Percentiles rank a stretch among this genome's conserved stretches.
Evolutionary conservation across 805 yeast genomes (phyloP).

Genomic region (Candida khao-thaluensis): DNA sequence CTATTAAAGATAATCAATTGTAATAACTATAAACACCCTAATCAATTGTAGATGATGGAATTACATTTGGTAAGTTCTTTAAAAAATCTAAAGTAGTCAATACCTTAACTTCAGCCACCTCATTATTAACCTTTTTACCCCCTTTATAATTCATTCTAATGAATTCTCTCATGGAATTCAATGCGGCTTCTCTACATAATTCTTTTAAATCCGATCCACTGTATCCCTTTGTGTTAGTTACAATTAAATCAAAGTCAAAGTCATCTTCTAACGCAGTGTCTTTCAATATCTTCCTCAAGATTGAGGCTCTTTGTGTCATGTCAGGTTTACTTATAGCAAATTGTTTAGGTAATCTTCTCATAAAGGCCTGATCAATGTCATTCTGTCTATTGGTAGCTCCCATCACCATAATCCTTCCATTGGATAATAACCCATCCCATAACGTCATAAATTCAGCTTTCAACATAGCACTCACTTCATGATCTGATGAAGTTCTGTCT

Average conservation of each 20-base stretch:
- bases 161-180: constrained; percentile 83
- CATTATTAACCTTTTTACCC: constrained; percentile 28
- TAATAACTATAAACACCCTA: too few relatives aligned
- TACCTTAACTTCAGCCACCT: constrained; percentile 51
- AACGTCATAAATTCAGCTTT: constrained; percentile 97
- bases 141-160: constrained; percentile 57
- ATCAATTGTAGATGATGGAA: constrained; percentile 21
- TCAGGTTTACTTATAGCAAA: constrained; percentile 78
- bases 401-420: constrained; percentile 79
- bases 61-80: constrained; percentile 22
- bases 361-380: constrained; percentile 89
- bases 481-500: constrained; percentile 80
- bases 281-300: constrained; percentile 63
- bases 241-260: constrained; percentile 63
- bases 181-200: constrained; percentile 89
- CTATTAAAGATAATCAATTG: too few relatives aligned
- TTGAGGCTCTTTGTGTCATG: constrained; percentile 62
- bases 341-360: constrained; percentile 89
- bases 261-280: constrained; percentile 60
- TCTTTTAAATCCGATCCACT: constrained; percentile 94
- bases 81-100: constrained; percentile 64
- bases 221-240: constrained; percentile 56
- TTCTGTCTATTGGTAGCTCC: constrained; percentile 94
- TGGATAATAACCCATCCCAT: constrained; percentile 87
- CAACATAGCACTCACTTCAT: constrained; percentile 91